Evolutionary conservation across 805 yeast genomes (phyloP), one percentile per base, ranked within the genome.

Genomic region (Starmerella sp.): DNA sequence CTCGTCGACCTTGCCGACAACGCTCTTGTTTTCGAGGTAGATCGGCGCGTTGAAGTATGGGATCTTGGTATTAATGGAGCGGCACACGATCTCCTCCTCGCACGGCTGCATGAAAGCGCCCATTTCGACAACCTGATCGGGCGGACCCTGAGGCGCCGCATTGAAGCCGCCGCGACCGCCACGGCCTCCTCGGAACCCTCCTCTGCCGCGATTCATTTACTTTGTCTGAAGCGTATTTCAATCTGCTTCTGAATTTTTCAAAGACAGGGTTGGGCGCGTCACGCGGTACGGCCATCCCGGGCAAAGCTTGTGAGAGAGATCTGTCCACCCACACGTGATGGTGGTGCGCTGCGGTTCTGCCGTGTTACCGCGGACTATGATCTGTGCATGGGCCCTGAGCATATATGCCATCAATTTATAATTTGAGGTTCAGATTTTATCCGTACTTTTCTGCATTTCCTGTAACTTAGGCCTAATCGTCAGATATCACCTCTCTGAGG

Each of bases 21-120:
- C 93, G 30, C 95, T 84, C 70, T 93, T 93, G 78, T 93, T 91
- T 71, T 93, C 97, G 64, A 93, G 78, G 71, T 84, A 93, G 65
- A 93, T 90, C 69, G 98, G 98, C 31, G 99, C 99, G 74, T 93
- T 93, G 80, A 93, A 93, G 72, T 91, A 93, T 66, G 99, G 98
- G 63, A 93, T 77, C 76, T 91, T 91, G 55, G 88, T 82, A 71
- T 93, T 93, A 66, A 86, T 86, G 49, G 97, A 89, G 67, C 90
- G 86, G 75, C 97, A 93, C 55, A 93, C 95, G 68, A 93, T 86
- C 68, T 93, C 98, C 56, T 95, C 96, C 73, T 93, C 99, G 71
- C 96, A 89, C 13, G 93, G 78, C 69, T 90, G 96, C 69, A 87
- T 63, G 69, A 89, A 93, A 29, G 86, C 70, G 59, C 99, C 99